phyloP scores from a whole-genome alignment of 1,139 yeast genomes.

The Magnusiomyces suaveolens region DNA sequence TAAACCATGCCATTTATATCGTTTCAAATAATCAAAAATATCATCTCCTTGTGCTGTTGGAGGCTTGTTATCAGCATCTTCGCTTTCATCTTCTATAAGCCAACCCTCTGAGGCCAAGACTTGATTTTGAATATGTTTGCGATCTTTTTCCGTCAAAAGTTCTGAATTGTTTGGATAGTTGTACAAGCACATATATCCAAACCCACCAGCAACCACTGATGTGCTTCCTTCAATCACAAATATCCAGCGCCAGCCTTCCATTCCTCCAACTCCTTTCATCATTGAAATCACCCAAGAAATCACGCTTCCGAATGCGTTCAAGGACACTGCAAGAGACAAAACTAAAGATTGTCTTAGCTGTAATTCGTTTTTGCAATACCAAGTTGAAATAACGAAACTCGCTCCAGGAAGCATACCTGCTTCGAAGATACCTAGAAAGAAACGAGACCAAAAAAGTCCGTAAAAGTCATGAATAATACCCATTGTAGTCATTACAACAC shows the following conservation, averaged over 20 bases:
- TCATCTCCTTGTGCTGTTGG: not conserved
- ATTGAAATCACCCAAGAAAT: conserved; percentile 33
- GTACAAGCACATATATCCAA: conserved; percentile 42
- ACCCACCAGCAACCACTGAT: conserved; percentile 37
- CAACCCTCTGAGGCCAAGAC: conserved; percentile 30
- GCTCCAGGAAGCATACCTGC: conserved; percentile 48
- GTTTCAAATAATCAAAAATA: not conserved
- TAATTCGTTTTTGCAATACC: conserved; percentile 31
- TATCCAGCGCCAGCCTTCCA: conserved; percentile 45
- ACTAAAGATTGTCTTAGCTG: conserved; percentile 49
- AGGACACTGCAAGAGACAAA: conserved; percentile 42
- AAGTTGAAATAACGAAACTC: conserved; percentile 23
- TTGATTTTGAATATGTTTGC: conserved; percentile 39
- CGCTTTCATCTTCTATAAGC: conserved; percentile 3
- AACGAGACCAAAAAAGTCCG: conserved; percentile 41
- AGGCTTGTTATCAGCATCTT: not conserved
- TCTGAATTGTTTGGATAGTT: conserved; percentile 42
- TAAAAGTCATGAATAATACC: conserved; percentile 36
- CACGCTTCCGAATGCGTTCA: conserved; percentile 33
- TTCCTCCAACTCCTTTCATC: conserved; percentile 30
- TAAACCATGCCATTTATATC: conserved; percentile 19
- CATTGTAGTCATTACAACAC: conserved; percentile 40
- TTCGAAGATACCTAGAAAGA: conserved; percentile 48
- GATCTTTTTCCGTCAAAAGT: conserved; percentile 42
- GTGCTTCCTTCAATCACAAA: conserved; percentile 45